Evolutionary conservation across 805 yeast species (phyloP), one percentile per base, ranked within the genome.

Genomic region (Isabelozyma pseudorhagii): DNA sequence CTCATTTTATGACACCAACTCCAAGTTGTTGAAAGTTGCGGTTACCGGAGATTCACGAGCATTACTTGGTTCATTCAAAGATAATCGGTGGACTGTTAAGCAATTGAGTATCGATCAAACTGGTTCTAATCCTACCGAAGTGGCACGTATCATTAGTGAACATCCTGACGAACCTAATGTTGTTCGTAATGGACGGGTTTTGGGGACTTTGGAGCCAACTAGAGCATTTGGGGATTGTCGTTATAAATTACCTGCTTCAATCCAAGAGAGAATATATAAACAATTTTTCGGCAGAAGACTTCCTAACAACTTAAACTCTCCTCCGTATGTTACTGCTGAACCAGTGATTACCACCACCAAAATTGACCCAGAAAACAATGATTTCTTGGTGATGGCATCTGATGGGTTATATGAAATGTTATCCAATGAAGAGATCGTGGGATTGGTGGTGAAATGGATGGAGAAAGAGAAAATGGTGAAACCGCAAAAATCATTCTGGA

Each of bases 201-300:
- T 94, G 56, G 99, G 99, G 0, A 83, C 94, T 9, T 78, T 94
- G 54, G 98, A 94, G 68, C 99, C 99, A 11, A 83, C 97, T 0
- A 78, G 99, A 60, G 96, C 98, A 1, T 94, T 94, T 74, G 99
- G 99, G 44, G 99, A 94, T 67, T 96, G 97, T 51, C 80, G 97
- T 53, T 94, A 90, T 64, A 94, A 94, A 64, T 79, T 96, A 76
- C 82, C 91, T 63, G 85, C 58, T 53, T 82, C 84, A 18, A 79
- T 89, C 49, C 97, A 96, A 60, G 85, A 85, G 44, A 71, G 78
- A 50, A 77, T 88, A 21, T 85, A 89, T 57, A 78, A 85, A 53
- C 84, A 84, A 58, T 85, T 91, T 56, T 92, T 93, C 64, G 96
- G 97, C 36, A 80, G 93, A 63, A 71, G 80, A 50, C 80, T 88